Percentiles rank a stretch among this genome's conserved stretches.
phyloP scores from a whole-genome alignment of 2,329 filamentous ascomycete species.

The Beauveria varroae region DNA sequence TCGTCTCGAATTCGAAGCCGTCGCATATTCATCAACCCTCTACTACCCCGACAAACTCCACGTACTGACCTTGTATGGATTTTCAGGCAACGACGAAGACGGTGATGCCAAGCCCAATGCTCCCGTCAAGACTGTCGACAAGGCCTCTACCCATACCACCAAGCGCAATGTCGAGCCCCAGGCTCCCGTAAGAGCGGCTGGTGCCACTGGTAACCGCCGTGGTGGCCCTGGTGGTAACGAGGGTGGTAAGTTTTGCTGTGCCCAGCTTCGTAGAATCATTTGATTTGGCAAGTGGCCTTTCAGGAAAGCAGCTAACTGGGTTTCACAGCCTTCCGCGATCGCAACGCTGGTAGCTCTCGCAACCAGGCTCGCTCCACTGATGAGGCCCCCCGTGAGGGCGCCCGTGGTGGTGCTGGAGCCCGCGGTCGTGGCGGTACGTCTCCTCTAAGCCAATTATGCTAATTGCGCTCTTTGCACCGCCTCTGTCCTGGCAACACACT shows the following conservation, averaged over 20 bases:
- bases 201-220: conserved; percentile 39
- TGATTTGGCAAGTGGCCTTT: neutral
- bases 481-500: neutral
- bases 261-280: neutral
- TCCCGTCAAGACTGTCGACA: conserved; percentile 85
- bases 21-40: neutral
- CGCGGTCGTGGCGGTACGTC: conserved; percentile 52
- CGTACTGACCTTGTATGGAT: conserved; percentile 8
- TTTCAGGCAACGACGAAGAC: conserved; percentile 50
- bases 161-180: conserved; percentile 85
- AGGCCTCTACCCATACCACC: conserved; percentile 61
- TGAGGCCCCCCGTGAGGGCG: conserved; percentile 48
- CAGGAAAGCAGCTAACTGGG: conserved; percentile 12
- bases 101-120: conserved; percentile 66
- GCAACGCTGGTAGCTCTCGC: conserved; percentile 68
- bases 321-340: conserved; percentile 75
- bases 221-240: conserved; percentile 68
- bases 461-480: neutral
- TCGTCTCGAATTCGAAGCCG: conserved; percentile 1
- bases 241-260: conserved; percentile 57
- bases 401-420: conserved; percentile 57
- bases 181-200: conserved; percentile 45
- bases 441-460: neutral
- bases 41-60: neutral
- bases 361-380: conserved; percentile 78